A percentile compares a stretch with the other conserved stretches of the same genome.
Conservation (phyloP, 2,329 filamentous ascomycete genomes). For the Amesomyces nigricolor region DNA sequence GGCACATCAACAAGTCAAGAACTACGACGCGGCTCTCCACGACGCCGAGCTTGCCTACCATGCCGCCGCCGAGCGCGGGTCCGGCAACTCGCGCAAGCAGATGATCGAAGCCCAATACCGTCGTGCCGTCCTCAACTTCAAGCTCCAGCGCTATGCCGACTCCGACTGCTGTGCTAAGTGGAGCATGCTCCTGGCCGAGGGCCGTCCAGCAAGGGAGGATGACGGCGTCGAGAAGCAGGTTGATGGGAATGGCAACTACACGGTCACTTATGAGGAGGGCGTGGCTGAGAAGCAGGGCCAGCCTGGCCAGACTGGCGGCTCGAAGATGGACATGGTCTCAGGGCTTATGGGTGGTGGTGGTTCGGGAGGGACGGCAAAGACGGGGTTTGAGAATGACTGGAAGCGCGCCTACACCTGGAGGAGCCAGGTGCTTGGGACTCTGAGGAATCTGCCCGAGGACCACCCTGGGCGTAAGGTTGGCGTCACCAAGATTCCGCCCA, state of each 20-base stretch:
- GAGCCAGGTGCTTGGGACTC: conserved; percentile 40
- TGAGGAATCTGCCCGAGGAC: conserved; percentile 41
- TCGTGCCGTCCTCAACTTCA: conserved; percentile 67
- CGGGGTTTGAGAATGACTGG: conserved; percentile 28
- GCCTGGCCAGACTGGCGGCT: conserved; percentile 12
- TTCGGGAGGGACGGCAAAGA: conserved; percentile 8
- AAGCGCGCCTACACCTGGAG: conserved; percentile 43
- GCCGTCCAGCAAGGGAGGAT: conserved; percentile 33
- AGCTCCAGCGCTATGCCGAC: conserved; percentile 66
- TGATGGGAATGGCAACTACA: conserved; percentile 46
- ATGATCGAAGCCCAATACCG: conserved; percentile 80
- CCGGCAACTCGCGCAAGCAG: conserved; percentile 52
- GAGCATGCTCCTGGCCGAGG: conserved; percentile 40
- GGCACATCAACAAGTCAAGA: conserved; percentile 62
- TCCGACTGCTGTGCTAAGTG: conserved; percentile 65
- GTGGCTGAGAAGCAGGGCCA: conserved; percentile 24
- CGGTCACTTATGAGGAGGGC: conserved; percentile 33
- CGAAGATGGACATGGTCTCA: neutral
- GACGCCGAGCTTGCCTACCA: conserved; percentile 64
- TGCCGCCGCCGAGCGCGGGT: conserved; percentile 60
- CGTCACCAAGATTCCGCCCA: conserved; percentile 31
- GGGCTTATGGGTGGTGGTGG: neutral
- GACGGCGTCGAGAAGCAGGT: conserved; percentile 36
- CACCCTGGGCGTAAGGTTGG: conserved; percentile 44
- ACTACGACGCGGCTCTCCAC: conserved; percentile 58